Conservation (phyloP, 176 grass and related monocot genomes). For the Phyllostachys edulis region DNA sequence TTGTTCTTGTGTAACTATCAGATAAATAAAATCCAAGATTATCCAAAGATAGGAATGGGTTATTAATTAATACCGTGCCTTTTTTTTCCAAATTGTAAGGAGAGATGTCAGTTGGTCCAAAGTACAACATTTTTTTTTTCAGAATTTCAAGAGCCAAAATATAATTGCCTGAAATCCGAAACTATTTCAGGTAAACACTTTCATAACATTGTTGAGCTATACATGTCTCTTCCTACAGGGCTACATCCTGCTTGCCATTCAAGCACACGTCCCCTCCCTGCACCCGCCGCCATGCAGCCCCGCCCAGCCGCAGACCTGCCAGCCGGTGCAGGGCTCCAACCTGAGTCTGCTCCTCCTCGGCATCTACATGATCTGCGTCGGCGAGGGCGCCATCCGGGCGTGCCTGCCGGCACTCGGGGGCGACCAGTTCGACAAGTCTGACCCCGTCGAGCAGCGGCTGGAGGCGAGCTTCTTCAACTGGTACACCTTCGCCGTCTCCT, state of each 20-base stretch:
- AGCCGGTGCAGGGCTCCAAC: conserved; percentile 44
- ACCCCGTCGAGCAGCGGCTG: conserved; percentile 37
- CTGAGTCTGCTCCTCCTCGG: conserved; percentile 52
- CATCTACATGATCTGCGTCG: conserved; percentile 52
- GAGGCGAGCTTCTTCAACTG: conserved; percentile 92
- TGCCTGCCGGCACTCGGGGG: conserved; percentile 68
- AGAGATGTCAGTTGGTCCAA: too few species aligned
- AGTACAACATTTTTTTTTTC: too few species aligned
- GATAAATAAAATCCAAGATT: not conserved
- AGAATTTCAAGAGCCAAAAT: too few species aligned
- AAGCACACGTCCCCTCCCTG: conserved; percentile 57
- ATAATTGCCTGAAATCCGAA: too few species aligned
- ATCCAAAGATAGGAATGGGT: not conserved
- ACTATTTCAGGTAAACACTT: too few species aligned
- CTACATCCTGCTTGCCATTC: conserved; percentile 58
- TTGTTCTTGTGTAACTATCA: not conserved
- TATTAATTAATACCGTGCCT: not conserved
- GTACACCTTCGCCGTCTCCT: conserved; percentile 68
- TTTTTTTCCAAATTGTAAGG: not conserved
- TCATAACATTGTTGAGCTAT: too few species aligned
- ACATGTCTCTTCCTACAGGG: conserved; percentile 32
- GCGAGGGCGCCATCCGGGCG: conserved; percentile 55
- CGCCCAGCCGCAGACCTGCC: not conserved
- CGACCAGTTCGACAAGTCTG: conserved; percentile 61
- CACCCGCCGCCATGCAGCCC: conserved; percentile 44